A percentile compares a stretch with the other conserved stretches of the same genome.
These are phyloP conservation scores for Wickerhamomyces hampshirensis DNA, from an alignment of 805 yeast genomes.

Conservation along the genomic window DNA sequence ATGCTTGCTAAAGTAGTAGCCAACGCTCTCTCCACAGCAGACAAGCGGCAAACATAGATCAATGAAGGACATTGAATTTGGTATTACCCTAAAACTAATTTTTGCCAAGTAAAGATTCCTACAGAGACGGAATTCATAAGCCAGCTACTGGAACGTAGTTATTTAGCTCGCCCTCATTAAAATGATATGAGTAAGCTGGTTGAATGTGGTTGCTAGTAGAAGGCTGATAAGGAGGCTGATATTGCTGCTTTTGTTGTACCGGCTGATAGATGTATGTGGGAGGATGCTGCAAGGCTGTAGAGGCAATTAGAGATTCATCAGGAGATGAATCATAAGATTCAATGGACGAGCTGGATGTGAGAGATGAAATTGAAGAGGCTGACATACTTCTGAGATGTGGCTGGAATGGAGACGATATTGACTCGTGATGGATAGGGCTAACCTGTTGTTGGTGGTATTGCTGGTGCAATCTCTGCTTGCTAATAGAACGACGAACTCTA, in stretches of 20 bases:
- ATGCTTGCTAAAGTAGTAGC: no score
- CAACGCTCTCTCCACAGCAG: no score
- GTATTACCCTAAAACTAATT: no score
- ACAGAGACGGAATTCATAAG: no score
- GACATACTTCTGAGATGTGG: slow-evolving; percentile 12
- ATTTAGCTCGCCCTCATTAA: neutral
- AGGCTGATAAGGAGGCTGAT: slow-evolving; percentile 1
- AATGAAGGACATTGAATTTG: no score
- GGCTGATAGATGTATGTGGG: neutral
- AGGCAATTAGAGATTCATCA: slow-evolving; percentile 3
- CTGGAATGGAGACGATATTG: slow-evolving; percentile 7
- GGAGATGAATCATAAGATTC: no score
- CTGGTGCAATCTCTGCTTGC: slow-evolving; percentile 8
- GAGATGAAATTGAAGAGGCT: slow-evolving; percentile 11
- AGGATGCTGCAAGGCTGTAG: neutral
- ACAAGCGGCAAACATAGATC: no score
- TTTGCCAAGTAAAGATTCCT: no score
- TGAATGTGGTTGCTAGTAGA: neutral
- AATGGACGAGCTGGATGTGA: slow-evolving; percentile 4
- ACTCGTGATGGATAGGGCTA: slow-evolving; percentile 1
- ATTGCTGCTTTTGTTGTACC: neutral
- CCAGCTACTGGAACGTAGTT: neutral
- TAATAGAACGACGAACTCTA: slow-evolving; percentile 17
- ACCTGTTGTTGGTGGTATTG: slow-evolving; percentile 1
- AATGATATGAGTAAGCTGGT: neutral